Base-by-base conservation (phyloP, 805 yeast species). In the Metschnikowia chrysomelidarum region DNA sequence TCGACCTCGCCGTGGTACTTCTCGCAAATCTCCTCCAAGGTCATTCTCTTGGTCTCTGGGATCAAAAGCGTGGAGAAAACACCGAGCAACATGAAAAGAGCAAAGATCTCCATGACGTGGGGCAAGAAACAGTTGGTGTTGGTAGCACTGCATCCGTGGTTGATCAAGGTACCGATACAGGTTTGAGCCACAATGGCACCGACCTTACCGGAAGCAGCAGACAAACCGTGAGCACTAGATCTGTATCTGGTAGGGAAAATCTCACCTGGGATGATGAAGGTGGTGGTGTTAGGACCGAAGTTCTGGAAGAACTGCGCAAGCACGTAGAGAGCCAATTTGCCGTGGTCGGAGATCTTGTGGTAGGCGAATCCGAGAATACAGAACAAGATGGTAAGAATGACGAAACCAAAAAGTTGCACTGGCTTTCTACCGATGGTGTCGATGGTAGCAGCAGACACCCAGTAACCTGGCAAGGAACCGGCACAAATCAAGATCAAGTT, bases 181-280 rank as follows among this genome's bases (percentile, higher is more conserved):
- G 89, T 80, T 69, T 83, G 93, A 18, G 96, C 95, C 71, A 87
- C 78, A 50, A 87, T 86, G 41, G 96, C 95, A 70, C 96, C 96
- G 53, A 87, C 71, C 63, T 87, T 87, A 73, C 96, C 96, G 21
- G 78, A 63, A 33, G 94, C 96, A 51, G 96, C 96, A 46, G 95
- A 87, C 45, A 87, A 74, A 74, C 96, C 96, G 55, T 87, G 96
- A 31, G 96, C 95, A 49, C 95, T 80, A 16, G 95, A 87, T 80
- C 96, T 83, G 69, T 87, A 87, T 74, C 95, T 81, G 38, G 96
- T 87, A 61, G 96, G 96, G 82, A 71, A 88, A 59, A 78, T 69
- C 71, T 87, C 96, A 67, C 95, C 96, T 32, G 96, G 95, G 57
- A 85, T 75, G 54, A 87, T 78, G 60, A 87, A 87, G 36, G 96